These are phyloP conservation scores for Penicillium sp. DNA, from an alignment of 2,329 filamentous ascomycete genomes.

Conservation along the genomic window DNA sequence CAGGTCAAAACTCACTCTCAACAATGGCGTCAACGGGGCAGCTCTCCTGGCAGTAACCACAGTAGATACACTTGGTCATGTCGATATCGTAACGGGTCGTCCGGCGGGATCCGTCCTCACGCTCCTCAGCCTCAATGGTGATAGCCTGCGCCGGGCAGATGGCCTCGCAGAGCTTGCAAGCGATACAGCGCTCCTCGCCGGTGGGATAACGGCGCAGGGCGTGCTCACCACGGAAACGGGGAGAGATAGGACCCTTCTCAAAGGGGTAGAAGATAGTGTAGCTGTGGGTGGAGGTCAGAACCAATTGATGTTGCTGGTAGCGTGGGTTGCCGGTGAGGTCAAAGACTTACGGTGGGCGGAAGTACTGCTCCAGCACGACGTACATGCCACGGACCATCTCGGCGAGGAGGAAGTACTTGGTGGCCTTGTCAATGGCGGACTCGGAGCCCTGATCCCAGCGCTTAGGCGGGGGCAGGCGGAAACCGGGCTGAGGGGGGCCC, in stretches of 20 bases:
- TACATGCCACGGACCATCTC: slow-evolving; percentile 99
- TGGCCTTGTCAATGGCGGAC: slow-evolving; percentile 75
- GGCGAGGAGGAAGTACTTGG: slow-evolving; percentile 91
- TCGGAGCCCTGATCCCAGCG: slow-evolving; percentile 81
- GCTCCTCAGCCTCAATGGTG: slow-evolving; percentile 98
- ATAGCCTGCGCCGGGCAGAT: slow-evolving; percentile 98
- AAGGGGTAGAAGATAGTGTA: slow-evolving; percentile 99
- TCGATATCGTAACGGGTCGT: slow-evolving; percentile 99
- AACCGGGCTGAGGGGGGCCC: slow-evolving; percentile 76
- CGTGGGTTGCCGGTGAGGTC: neutral
- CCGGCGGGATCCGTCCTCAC: slow-evolving; percentile 88
- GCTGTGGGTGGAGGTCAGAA: slow-evolving; percentile 48
- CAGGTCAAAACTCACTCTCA: slow-evolving; percentile 55
- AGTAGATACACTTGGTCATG: slow-evolving; percentile 99
- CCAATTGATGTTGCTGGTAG: slow-evolving; percentile 4
- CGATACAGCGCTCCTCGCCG: slow-evolving; percentile 97
- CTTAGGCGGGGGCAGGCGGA: slow-evolving; percentile 71
- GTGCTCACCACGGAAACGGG: slow-evolving; percentile 97
- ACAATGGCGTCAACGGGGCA: slow-evolving; percentile 97
- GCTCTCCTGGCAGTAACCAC: slow-evolving; percentile 97
- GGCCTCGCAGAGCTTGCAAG: slow-evolving; percentile 98
- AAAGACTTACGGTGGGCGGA: slow-evolving; percentile 85
- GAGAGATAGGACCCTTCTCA: slow-evolving; percentile 97
- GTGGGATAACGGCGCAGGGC: slow-evolving; percentile 94
- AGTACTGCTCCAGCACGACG: slow-evolving; percentile 95